These are phyloP conservation scores for Alopecurus myosuroides DNA, from an alignment of 176 grass and related monocot species.

Conservation along the genomic window DNA sequence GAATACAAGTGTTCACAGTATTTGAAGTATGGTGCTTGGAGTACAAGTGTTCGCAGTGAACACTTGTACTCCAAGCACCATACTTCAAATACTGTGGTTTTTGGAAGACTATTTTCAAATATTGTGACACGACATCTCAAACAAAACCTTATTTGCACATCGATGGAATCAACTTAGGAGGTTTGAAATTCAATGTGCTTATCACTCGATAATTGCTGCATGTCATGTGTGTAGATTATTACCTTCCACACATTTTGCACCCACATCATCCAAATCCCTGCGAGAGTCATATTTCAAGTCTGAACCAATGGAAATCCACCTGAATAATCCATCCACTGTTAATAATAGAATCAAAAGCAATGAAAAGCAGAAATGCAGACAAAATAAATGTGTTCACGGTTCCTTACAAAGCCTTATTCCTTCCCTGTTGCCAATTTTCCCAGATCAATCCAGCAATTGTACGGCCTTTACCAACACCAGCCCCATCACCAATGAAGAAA, in stretches of 20 bases:
- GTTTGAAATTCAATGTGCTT: neutral
- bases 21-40: neutral
- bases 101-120: neutral
- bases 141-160: neutral
- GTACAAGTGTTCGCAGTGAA: neutral
- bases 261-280: conserved; percentile 98
- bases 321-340: conserved; percentile 26
- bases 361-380: neutral
- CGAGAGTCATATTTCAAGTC: conserved; percentile 96
- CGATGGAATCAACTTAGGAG: neutral
- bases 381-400: conserved; percentile 17
- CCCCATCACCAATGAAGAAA: conserved; percentile 95
- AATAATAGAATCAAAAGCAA: conserved; percentile 3
- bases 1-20: too few species aligned
- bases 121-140: neutral
- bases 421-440: conserved; percentile 97
- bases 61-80: neutral
- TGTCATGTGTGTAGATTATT: neutral
- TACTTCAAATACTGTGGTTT: neutral
- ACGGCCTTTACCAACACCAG: conserved; percentile 98
- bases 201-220: neutral
- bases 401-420: conserved; percentile 81
- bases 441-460: conserved; percentile 96
- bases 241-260: conserved; percentile 91
- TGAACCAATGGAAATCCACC: conserved; percentile 95